These are phyloP conservation scores for Cercospora beticola DNA, from an alignment of 2,329 filamentous ascomycete genomes.

Conservation along the genomic window DNA sequence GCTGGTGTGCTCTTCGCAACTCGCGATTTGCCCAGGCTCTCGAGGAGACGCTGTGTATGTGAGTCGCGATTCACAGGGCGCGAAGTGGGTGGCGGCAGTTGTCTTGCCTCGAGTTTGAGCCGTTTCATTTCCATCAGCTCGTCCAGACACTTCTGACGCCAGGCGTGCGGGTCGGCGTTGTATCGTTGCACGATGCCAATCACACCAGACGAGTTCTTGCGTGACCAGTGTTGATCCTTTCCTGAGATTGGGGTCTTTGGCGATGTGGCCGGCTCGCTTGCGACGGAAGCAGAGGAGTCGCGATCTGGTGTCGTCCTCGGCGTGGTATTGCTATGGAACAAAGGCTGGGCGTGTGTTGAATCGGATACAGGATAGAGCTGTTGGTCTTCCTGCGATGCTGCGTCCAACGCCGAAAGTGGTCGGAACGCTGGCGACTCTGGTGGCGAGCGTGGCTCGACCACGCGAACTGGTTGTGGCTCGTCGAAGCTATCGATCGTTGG, in stretches of 20 bases:
- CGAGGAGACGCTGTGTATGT: constrained; percentile 21
- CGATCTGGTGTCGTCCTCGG: constrained; percentile 10
- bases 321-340: constrained; percentile 15
- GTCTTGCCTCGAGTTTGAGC: constrained; percentile 9
- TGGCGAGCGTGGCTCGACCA: constrained; percentile 22
- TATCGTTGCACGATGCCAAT: constrained; percentile 6
- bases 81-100: constrained; percentile 17
- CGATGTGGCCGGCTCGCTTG: constrained; percentile 1
- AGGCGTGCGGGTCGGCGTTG: constrained; percentile 17
- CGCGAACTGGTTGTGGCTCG: constrained; percentile 7
- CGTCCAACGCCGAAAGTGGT: constrained; percentile 14
- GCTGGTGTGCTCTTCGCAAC: constrained; percentile 19
- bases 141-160: constrained; percentile 19
- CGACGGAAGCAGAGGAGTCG: not conserved
- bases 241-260: not conserved
- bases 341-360: constrained; percentile 10
- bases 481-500: constrained; percentile 25
- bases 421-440: constrained; percentile 27
- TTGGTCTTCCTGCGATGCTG: constrained; percentile 22
- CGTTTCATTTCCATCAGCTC: constrained; percentile 18
- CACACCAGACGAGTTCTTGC: not conserved
- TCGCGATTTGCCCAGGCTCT: constrained; percentile 19
- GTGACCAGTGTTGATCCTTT: not conserved
- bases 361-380: constrained; percentile 23
- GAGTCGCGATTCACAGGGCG: constrained; percentile 15